Evolutionary conservation across 371 early-diverging fungal genomes (phyloP).

Genomic region (Lichtheimia ornata): DNA sequence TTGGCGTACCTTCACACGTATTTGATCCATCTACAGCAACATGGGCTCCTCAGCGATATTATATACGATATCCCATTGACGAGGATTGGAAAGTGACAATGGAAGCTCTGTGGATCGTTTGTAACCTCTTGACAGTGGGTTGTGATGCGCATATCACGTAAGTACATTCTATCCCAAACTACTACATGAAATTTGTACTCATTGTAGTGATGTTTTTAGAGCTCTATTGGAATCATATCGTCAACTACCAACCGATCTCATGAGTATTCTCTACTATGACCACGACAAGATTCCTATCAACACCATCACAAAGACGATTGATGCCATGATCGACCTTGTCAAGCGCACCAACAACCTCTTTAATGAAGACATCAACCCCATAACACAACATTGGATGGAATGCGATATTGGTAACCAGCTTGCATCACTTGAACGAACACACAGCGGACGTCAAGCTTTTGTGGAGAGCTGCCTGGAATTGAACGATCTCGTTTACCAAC

Average conservation of each 20-base stretch:
- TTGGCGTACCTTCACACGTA: constrained; percentile 31
- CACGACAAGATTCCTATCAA: neutral
- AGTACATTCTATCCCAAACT: neutral
- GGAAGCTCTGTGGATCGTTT: constrained; percentile 57
- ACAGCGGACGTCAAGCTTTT: neutral
- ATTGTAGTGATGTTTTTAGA: neutral
- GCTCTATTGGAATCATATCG: neutral
- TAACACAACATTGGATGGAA: neutral
- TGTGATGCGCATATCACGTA: constrained; percentile 33
- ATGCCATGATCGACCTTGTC: neutral
- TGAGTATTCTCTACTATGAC: neutral
- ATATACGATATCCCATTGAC: constrained; percentile 5
- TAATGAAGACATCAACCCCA: neutral
- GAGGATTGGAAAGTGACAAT: constrained; percentile 60
- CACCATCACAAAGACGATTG: neutral
- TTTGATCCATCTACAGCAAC: constrained; percentile 9
- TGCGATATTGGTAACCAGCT: neutral
- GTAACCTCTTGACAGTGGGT: constrained; percentile 52
- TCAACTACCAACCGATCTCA: neutral
- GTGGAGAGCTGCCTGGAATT: constrained; percentile 1
- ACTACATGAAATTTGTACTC: neutral
- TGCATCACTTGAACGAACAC: neutral
- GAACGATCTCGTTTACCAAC: neutral
- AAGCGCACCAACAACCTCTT: neutral
- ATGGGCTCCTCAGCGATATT: constrained; percentile 17